Evolutionary conservation across 2,329 filamentous ascomycete species (phyloP).

Genomic region (Aspergillus fructus): DNA sequence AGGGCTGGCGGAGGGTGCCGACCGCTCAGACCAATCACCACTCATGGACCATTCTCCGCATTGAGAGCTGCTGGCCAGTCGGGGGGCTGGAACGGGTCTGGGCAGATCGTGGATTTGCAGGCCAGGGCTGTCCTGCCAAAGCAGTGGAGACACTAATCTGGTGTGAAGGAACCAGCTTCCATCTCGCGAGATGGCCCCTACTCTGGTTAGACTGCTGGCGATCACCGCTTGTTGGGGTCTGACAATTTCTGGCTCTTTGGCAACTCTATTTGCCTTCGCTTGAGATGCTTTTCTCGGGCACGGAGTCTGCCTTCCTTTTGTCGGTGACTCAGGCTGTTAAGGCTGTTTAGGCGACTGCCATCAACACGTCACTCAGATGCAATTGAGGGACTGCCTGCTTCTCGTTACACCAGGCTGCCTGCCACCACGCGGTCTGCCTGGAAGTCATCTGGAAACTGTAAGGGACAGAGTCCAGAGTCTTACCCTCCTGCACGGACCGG

Average conservation of each 20-base stretch:
- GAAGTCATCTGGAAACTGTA: background rate
- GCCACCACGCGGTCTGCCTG: constrained; percentile 2
- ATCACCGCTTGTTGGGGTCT: constrained; percentile 7
- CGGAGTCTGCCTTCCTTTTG: background rate
- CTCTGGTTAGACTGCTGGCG: constrained; percentile 5
- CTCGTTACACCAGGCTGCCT: background rate
- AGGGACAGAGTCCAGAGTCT: background rate
- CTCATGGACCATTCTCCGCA: background rate
- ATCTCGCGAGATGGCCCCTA: constrained; percentile 14
- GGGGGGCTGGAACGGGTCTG: background rate
- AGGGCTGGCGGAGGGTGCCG: background rate
- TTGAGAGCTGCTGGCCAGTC: too few relatives aligned
- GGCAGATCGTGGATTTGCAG: constrained; percentile 1
- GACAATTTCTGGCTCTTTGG: background rate
- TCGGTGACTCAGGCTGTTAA: too few relatives aligned
- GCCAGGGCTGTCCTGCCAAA: too few relatives aligned
- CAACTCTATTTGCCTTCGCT: background rate
- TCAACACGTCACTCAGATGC: background rate
- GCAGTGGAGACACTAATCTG: background rate
- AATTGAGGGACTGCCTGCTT: background rate
- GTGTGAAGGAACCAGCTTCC: constrained; percentile 3
- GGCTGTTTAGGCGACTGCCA: too few relatives aligned
- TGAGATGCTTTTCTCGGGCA: background rate
- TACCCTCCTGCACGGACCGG: too few relatives aligned
- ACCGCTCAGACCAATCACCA: constrained; percentile 2